Percentiles rank a stretch among this genome's conserved stretches.
Evolutionary conservation across 495 filamentous ascomycete species (phyloP).

Genomic region (Penicillium psychrofluorescens): DNA sequence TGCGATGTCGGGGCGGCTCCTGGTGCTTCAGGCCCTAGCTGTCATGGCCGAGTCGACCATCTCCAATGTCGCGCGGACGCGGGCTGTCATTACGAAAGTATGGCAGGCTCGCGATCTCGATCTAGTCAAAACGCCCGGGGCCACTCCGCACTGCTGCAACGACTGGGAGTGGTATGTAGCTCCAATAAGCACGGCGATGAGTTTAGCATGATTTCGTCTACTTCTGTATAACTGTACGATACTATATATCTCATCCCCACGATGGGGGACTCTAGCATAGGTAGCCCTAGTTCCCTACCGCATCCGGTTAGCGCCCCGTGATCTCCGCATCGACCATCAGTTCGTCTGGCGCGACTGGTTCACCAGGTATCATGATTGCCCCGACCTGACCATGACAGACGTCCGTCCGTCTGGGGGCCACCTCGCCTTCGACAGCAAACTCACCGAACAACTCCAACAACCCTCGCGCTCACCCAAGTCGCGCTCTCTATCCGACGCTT

Average conservation of each 20-base stretch:
- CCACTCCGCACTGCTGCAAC: conserved; percentile 16
- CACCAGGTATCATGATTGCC: too few species aligned
- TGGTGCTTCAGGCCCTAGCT: conserved; percentile 31
- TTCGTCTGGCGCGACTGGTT: too few species aligned
- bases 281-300: too few species aligned
- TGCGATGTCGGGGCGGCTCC: conserved; percentile 24
- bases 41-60: conserved; percentile 35
- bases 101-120: conserved; percentile 38
- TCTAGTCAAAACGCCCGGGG: conserved; percentile 15
- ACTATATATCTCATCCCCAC: too few species aligned
- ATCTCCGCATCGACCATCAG: too few species aligned
- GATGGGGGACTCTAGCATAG: too few species aligned
- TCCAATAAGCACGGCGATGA: conserved; percentile 36
- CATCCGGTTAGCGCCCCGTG: too few species aligned
- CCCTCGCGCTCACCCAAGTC: conserved; percentile 26
- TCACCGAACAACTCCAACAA: conserved; percentile 34
- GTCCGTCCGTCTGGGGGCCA: conserved; percentile 12
- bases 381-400: conserved; percentile 10
- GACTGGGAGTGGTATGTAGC: conserved; percentile 40
- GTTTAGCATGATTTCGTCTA: conserved; percentile 24
- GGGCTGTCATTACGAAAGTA: conserved; percentile 33
- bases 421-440: conserved; percentile 31
- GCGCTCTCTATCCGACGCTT: conserved; percentile 38
- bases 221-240: conserved; percentile 4
- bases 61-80: conserved; percentile 33